A percentile compares a stretch with the other conserved stretches of the same genome.
Evolutionary conservation across 2,329 filamentous ascomycete species (phyloP).

Genomic region (Aureobasidium sp.): DNA sequence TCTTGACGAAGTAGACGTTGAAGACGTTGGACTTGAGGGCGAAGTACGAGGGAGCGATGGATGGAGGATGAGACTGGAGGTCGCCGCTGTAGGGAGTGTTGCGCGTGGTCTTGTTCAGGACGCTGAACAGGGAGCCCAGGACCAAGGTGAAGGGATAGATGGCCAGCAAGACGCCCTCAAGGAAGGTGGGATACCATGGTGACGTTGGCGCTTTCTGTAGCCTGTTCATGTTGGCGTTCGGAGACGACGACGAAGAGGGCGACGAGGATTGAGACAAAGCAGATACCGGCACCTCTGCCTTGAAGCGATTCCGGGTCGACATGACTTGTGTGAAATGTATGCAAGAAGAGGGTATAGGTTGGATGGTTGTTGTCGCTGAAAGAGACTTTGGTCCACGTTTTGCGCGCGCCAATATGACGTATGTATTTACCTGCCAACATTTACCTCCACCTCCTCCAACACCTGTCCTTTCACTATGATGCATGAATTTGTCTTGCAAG

Average conservation of each 20-base stretch:
- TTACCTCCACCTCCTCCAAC: not conserved
- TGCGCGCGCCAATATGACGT: not conserved
- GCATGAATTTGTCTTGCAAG: not conserved
- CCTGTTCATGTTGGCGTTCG: not conserved
- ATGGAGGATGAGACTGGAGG: conserved; percentile 54
- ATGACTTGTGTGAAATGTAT: not conserved
- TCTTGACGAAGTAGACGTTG: conserved; percentile 90
- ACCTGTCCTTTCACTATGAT: not conserved
- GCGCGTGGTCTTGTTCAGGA: conserved; percentile 68
- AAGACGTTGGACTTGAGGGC: conserved; percentile 88
- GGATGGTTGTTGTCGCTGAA: not conserved
- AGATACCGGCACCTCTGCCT: not conserved
- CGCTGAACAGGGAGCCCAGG: conserved; percentile 72
- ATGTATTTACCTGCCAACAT: conserved; percentile 6
- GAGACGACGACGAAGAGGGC: not conserved
- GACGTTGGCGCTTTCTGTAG: conserved; percentile 20
- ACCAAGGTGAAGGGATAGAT: conserved; percentile 72
- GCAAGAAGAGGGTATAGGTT: not conserved
- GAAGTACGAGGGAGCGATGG: conserved; percentile 71
- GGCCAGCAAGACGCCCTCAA: conserved; percentile 56
- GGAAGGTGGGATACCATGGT: conserved; percentile 60
- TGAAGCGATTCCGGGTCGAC: conserved; percentile 1
- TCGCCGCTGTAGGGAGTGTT: conserved; percentile 52
- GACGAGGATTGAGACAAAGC: not conserved
- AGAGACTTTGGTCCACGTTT: conserved; percentile 5